These are phyloP conservation scores for Solanum dulcamara DNA, from an alignment of 257 asterid genomes.

Conservation along the genomic window DNA sequence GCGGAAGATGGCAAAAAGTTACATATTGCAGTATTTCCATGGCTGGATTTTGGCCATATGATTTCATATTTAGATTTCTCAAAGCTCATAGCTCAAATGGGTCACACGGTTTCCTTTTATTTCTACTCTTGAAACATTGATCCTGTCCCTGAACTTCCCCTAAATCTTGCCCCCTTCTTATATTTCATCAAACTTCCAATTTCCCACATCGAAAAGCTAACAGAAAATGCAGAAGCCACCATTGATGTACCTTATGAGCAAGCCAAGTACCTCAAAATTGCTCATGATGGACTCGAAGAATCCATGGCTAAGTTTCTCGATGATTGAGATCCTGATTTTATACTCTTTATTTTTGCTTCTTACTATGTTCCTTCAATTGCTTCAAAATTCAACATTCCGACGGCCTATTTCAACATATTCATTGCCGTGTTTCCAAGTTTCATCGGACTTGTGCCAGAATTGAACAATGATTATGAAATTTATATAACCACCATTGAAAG, in stretches of 20 bases:
- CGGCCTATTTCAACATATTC: background rate
- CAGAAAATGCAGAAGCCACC: conserved; percentile 20
- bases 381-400: background rate
- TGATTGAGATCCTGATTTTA: background rate
- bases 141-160: conserved; percentile 41
- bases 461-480: background rate
- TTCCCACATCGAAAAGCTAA: conserved; percentile 11
- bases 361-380: background rate
- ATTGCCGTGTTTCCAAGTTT: background rate
- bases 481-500: background rate
- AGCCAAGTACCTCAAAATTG: conserved; percentile 24
- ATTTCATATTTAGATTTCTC: conserved; percentile 33
- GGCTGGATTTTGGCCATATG: conserved; percentile 60
- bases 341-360: background rate
- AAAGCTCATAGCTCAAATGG: conserved; percentile 32
- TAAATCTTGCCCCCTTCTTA: conserved; percentile 12
- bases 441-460: background rate
- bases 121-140: conserved; percentile 41
- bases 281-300: conserved; percentile 11
- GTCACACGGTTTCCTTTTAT: conserved; percentile 37
- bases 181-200: conserved; percentile 24
- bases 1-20: background rate
- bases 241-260: conserved; percentile 11
- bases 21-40: conserved; percentile 42
- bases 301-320: background rate